A percentile compares a stretch with the other conserved stretches of the same genome.
phyloP scores from a whole-genome alignment of 306 rosid genomes.

The Purshia tridentata region DNA sequence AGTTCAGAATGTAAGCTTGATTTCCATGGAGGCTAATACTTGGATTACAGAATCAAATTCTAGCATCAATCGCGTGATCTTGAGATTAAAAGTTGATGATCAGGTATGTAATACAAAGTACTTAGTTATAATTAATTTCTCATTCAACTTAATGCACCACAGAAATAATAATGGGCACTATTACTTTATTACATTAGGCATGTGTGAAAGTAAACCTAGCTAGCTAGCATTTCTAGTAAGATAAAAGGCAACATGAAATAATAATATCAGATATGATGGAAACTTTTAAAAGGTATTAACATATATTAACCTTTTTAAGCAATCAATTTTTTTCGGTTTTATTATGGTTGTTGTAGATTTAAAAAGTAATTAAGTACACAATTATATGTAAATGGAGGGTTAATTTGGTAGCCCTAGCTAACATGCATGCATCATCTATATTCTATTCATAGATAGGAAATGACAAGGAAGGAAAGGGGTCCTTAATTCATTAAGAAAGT shows the following conservation, averaged over 20 bases:
- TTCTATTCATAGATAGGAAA: neutral
- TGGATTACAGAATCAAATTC: conserved; percentile 33
- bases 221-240: neutral
- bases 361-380: neutral
- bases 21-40: conserved; percentile 62
- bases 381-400: neutral
- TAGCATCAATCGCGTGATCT: conserved; percentile 37
- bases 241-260: too few species aligned
- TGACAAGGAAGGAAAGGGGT: conserved; percentile 10
- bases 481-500: neutral
- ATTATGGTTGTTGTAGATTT: neutral
- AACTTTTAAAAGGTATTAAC: neutral
- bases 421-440: neutral
- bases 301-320: neutral
- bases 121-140: too few species aligned
- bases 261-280: neutral
- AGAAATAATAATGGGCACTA: too few species aligned
- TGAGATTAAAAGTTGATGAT: conserved; percentile 57
- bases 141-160: too few species aligned
- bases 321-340: neutral
- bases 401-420: neutral
- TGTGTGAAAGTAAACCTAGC: neutral
- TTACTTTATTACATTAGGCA: too few species aligned
- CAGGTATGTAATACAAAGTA: conserved; percentile 54
- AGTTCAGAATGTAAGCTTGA: conserved; percentile 42